Evolutionary conservation across 73 alveolate species (phyloP).

Genomic region (Paraurostyla sp.): DNA sequence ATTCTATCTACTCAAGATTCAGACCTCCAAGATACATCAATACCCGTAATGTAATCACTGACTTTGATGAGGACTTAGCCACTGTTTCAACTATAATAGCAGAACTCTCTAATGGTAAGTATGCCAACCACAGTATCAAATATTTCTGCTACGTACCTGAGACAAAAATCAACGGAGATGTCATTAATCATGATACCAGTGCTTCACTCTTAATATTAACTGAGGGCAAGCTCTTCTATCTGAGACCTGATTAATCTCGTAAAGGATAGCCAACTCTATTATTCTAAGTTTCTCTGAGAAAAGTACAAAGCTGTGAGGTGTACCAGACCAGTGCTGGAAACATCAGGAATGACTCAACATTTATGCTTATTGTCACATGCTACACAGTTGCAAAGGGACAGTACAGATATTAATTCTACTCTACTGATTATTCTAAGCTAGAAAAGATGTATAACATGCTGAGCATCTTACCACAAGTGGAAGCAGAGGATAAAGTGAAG

Average conservation of each 20-base stretch:
- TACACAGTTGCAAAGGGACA: not conserved
- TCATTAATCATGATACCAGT: not conserved
- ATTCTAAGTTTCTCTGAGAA: not conserved
- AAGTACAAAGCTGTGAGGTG: constrained; percentile 11
- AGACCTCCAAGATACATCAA: constrained; percentile 90
- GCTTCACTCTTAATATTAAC: not conserved
- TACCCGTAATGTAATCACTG: constrained; percentile 30
- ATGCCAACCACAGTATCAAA: not conserved
- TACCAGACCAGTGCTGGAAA: not conserved
- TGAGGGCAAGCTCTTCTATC: constrained; percentile 13
- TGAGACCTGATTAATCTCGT: not conserved
- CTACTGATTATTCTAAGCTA: not conserved
- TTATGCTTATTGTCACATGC: not conserved
- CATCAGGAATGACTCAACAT: constrained; percentile 11
- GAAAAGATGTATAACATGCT: not conserved
- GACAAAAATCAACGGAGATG: not conserved
- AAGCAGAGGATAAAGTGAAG: constrained; percentile 28
- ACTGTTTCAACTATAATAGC: not conserved
- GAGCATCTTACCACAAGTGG: not conserved
- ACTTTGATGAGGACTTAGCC: constrained; percentile 51
- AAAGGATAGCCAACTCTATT: not conserved
- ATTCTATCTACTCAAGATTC: constrained; percentile 80
- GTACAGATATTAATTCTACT: not conserved
- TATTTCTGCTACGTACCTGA: constrained; percentile 55
- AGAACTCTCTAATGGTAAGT: not conserved